These are phyloP conservation scores for Coemansia sp. DNA, from an alignment of 192 early-diverging fungal species.

Conservation along the genomic window DNA sequence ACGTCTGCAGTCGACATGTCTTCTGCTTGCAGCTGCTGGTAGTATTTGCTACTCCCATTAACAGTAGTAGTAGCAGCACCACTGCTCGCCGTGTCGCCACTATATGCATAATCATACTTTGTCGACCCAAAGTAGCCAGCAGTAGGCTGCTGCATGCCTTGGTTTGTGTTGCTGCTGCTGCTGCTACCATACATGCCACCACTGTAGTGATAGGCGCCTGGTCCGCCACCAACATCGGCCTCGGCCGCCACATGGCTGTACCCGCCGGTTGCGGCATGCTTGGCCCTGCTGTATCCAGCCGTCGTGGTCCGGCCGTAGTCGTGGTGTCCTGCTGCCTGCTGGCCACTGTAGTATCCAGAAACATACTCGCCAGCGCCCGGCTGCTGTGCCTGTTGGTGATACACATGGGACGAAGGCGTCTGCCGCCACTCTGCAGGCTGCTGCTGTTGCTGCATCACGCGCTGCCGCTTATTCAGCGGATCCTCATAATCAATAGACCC, in stretches of 20 bases:
- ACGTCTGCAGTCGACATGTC: neutral
- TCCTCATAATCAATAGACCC: slow-evolving; percentile 17
- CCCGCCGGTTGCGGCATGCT: neutral
- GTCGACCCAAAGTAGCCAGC: slow-evolving; percentile 24
- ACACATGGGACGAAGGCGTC: slow-evolving; percentile 1
- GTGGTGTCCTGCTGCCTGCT: slow-evolving; percentile 1
- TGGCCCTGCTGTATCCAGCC: neutral
- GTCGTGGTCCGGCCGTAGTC: slow-evolving; percentile 6
- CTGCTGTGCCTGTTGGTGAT: slow-evolving; percentile 9
- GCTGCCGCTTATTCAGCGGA: slow-evolving; percentile 36
- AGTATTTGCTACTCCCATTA: neutral
- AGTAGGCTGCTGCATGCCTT: neutral
- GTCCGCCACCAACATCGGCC: neutral
- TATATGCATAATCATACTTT: slow-evolving; percentile 27
- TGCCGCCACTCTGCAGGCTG: slow-evolving; percentile 26
- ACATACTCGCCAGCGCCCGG: neutral
- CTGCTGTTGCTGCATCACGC: slow-evolving; percentile 29
- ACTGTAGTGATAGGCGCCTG: neutral
- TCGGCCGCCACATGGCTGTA: slow-evolving; percentile 7
- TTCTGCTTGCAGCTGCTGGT: slow-evolving; percentile 10
- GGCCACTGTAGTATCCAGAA: neutral
- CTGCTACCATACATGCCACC: slow-evolving; percentile 1
- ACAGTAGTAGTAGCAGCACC: neutral
- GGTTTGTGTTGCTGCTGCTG: neutral
- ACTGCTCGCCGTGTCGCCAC: neutral